Conservation (phyloP, 208 protist species). For the Zelonia costaricensis region DNA sequence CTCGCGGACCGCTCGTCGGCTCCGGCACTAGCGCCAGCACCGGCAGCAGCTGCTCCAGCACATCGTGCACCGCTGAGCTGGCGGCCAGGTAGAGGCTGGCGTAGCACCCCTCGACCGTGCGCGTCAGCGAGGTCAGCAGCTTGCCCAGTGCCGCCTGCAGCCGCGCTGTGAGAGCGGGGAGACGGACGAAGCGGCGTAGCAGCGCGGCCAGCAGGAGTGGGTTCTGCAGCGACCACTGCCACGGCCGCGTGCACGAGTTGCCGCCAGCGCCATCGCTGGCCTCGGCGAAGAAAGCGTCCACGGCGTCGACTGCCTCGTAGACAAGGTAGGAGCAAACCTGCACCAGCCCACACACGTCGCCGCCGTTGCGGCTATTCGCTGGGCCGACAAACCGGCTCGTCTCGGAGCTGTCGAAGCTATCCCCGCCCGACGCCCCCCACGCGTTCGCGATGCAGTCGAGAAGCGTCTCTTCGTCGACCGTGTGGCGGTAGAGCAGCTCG, state of each 20-base stretch:
- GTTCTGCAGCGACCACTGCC: conserved; percentile 50
- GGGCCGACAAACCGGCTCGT: no score
- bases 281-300: conserved; percentile 24
- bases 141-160: conserved; percentile 20
- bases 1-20: not conserved
- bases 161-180: not conserved
- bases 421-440: conserved; percentile 34
- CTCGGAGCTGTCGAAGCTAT: not conserved
- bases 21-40: conserved; percentile 17
- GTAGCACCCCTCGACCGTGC: conserved; percentile 27
- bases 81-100: conserved; percentile 55
- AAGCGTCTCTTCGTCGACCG: conserved; percentile 29
- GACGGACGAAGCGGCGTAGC: conserved; percentile 23
- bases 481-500: conserved; percentile 26
- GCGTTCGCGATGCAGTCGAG: conserved; percentile 49
- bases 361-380: conserved; percentile 32
- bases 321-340: conserved; percentile 27
- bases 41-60: conserved; percentile 53
- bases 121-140: conserved; percentile 21
- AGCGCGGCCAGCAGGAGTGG: conserved; percentile 41
- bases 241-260: no score
- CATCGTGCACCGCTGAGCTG: conserved; percentile 56
- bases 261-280: not conserved
- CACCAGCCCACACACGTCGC: conserved; percentile 20
- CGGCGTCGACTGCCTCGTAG: conserved; percentile 34